A percentile compares a stretch with the other conserved stretches of the same genome.
phyloP scores from a whole-genome alignment of 768 basidiomycete genomes.

The Ramaria rubella region DNA sequence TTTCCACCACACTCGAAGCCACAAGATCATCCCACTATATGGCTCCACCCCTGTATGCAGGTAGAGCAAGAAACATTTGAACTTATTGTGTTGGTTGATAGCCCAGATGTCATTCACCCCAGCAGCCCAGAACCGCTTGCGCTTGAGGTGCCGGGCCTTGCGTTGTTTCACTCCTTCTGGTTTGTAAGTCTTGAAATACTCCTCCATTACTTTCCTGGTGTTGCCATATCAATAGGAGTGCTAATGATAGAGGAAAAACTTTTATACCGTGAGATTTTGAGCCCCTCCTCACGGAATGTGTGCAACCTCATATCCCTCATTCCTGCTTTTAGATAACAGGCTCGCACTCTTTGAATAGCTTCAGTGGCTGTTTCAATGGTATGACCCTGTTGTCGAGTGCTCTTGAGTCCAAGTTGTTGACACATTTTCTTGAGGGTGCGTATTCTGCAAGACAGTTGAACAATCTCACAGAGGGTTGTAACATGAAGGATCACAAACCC shows the following conservation, averaged over 20 bases:
- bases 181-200: constrained; percentile 13
- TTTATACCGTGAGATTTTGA: too few species aligned
- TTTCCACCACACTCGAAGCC: constrained; percentile 39
- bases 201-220: constrained; percentile 10
- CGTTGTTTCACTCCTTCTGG: constrained; percentile 20
- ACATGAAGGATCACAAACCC: neutral
- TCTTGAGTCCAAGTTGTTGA: neutral
- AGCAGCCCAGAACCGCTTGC: constrained; percentile 32
- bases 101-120: constrained; percentile 35
- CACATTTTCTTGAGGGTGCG: neutral
- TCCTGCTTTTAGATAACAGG: neutral
- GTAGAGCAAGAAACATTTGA: constrained; percentile 30
- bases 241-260: neutral
- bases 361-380: neutral
- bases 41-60: too few species aligned
- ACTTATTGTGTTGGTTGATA: constrained; percentile 45
- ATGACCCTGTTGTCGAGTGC: neutral
- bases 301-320: neutral
- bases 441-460: neutral
- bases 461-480: neutral
- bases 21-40: constrained; percentile 26
- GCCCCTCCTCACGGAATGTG: neutral
- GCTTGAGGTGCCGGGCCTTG: constrained; percentile 19
- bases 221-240: neutral
- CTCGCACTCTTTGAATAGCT: neutral